Conservation (phyloP, 768 basidiomycete genomes). For the Xerocomus spinulosus region DNA sequence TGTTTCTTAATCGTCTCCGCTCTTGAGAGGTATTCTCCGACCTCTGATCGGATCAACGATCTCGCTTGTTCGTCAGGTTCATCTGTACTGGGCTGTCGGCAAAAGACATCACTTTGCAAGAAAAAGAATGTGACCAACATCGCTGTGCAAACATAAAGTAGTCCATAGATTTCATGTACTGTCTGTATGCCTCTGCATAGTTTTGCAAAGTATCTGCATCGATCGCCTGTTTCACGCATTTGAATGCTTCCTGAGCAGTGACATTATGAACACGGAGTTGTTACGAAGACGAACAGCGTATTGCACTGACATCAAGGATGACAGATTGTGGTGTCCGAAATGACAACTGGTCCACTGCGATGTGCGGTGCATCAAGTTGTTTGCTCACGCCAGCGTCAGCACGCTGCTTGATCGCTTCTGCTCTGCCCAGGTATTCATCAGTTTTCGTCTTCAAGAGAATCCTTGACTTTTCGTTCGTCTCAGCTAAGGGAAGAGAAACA, state of each 20-base stretch:
- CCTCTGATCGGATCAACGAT: constrained; percentile 75
- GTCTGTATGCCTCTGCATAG: constrained; percentile 90
- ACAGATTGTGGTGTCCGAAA: constrained; percentile 4
- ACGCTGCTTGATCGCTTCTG: constrained; percentile 10
- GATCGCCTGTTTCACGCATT: constrained; percentile 83
- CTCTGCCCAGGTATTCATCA: constrained; percentile 18
- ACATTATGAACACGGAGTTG: too few species aligned
- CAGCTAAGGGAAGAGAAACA: background rate
- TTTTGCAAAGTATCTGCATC: constrained; percentile 86
- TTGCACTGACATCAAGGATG: constrained; percentile 15
- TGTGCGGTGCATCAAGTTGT: background rate
- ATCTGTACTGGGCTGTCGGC: constrained; percentile 29
- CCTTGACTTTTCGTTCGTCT: constrained; percentile 19
- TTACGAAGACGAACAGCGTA: background rate
- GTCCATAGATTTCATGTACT: constrained; percentile 89
- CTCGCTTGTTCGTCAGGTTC: constrained; percentile 92
- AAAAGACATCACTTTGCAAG: background rate
- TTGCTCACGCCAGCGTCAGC: background rate
- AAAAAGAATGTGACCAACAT: constrained; percentile 43
- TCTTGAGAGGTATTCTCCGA: constrained; percentile 82
- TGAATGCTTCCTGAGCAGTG: constrained; percentile 61
- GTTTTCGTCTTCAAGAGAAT: constrained; percentile 13
- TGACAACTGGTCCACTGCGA: too few species aligned
- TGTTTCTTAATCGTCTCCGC: constrained; percentile 89
- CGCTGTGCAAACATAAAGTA: constrained; percentile 97